A percentile compares a stretch with the other conserved stretches of the same genome.
Evolutionary conservation across 257 asterid species (phyloP).

Genomic region (Solanum sitiens): DNA sequence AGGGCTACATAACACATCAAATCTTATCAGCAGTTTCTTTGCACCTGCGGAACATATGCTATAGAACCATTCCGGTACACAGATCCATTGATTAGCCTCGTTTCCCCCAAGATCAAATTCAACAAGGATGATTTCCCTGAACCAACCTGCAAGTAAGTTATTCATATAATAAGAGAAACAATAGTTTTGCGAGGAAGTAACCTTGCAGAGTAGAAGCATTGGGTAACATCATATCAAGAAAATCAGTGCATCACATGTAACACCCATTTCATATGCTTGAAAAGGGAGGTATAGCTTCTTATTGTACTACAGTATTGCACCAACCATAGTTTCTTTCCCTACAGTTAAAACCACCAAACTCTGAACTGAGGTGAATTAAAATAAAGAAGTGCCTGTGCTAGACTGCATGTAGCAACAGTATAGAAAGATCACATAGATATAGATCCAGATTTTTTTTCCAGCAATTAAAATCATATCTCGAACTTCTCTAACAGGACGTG

Average conservation of each 20-base stretch:
- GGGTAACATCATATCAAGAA: background rate
- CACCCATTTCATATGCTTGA: background rate
- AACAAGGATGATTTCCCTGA: conserved; percentile 92
- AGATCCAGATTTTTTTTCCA: background rate
- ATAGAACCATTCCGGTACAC: conserved; percentile 38
- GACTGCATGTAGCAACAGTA: background rate
- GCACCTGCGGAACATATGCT: conserved; percentile 91
- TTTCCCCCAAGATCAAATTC: conserved; percentile 68
- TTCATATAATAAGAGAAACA: background rate
- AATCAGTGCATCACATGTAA: background rate
- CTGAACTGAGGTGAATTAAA: background rate
- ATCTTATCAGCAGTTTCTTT: background rate
- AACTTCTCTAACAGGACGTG: background rate
- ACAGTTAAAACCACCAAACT: background rate
- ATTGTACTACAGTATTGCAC: background rate
- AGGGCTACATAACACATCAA: background rate
- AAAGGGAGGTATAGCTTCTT: background rate
- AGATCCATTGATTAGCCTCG: conserved; percentile 58
- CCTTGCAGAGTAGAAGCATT: background rate
- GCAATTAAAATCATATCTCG: background rate
- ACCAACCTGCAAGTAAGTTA: conserved; percentile 54
- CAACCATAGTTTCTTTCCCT: background rate
- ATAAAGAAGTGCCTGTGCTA: background rate
- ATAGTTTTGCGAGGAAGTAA: background rate
- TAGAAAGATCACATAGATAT: background rate